Base-by-base conservation (phyloP, 1,284 basidiomycete species). In the Cystobasidiaceae sp. region DNA sequence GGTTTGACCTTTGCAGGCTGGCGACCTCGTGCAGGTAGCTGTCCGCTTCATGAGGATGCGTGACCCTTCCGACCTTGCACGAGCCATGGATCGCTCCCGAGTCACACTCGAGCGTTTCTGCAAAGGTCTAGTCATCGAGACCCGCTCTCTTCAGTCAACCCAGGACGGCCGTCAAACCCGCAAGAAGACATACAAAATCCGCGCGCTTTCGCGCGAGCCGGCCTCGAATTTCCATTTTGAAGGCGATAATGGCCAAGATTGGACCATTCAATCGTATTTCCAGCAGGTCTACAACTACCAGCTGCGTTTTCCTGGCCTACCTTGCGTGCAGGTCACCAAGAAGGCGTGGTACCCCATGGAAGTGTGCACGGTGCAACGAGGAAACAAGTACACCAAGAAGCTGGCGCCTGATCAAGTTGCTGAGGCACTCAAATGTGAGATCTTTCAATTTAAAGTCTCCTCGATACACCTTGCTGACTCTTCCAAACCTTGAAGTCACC, bases 321-420 rank as follows among this genome's bases (percentile, higher is more conserved):
- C 70, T 15, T 67, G 65, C 23, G 67, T 71, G 21, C 67, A 67
- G 43, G 49, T 71, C 43, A 68, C 68, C 33, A 59, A 67, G 32
- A 71, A 62, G 28, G 69, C 68, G 19, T 70, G 69, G 69, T 71
- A 71, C 59, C 70, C 70, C n/a, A 57, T 71, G 46, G 70, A 71
- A 54, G 33, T 71, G n/a, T 68, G 67, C 45, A 56, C 33, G 33
- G 67, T 71, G 19, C 61, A 68, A 33, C 37, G 62, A 2, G 67
- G 69, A 2, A 68, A 68, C 48, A 70, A 69, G 39, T 68, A 49
- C 19, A 62, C 39, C 8, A 58, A 63, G 41, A 71, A 70, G 43
- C 63, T 71, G n/a, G 37, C 39, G 19, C 70, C 70, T n/a, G 70
- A 70, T 19, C 61, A 70, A 44, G 55, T 70, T 1, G 59, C 58